Percentiles rank a stretch among this genome's conserved stretches.
These are phyloP conservation scores for Heliosperma pusillum DNA, from an alignment of 148 eudicot species.

Conservation along the genomic window DNA sequence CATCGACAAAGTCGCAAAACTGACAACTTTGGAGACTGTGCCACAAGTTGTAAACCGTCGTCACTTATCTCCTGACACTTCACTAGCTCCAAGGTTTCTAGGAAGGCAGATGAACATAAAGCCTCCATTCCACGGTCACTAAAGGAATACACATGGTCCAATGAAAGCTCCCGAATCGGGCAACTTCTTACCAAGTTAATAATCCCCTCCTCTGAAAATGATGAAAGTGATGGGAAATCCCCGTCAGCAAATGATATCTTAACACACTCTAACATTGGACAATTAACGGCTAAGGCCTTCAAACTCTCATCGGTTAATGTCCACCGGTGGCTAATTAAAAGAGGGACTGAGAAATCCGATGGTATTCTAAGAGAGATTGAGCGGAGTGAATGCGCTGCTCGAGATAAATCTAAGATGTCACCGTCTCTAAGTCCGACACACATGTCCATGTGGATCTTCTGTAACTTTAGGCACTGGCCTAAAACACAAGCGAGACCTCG, in stretches of 20 bases:
- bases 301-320: conserved; percentile 73
- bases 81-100: conserved; percentile 66
- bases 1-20: conserved; percentile 64
- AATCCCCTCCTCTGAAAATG: conserved; percentile 63
- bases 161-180: conserved; percentile 60
- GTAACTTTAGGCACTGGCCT: conserved; percentile 64
- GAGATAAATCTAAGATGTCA: conserved; percentile 66
- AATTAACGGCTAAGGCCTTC: conserved; percentile 59
- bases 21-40: conserved; percentile 39
- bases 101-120: conserved; percentile 46
- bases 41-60: conserved; percentile 61
- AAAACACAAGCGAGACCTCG: conserved; percentile 87
- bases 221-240: conserved; percentile 70
- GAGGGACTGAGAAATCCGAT: conserved; percentile 66
- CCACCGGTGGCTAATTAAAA: conserved; percentile 50
- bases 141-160: conserved; percentile 71
- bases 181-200: conserved; percentile 49
- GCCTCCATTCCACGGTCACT: conserved; percentile 74
- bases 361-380: conserved; percentile 68
- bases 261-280: conserved; percentile 57
- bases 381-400: conserved; percentile 47
- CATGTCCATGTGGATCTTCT: conserved; percentile 69
- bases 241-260: conserved; percentile 65
- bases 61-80: conserved; percentile 85
- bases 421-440: conserved; percentile 77